Evolutionary conservation across 768 basidiomycete genomes (phyloP).

Genomic region (Boletus bicolor): DNA sequence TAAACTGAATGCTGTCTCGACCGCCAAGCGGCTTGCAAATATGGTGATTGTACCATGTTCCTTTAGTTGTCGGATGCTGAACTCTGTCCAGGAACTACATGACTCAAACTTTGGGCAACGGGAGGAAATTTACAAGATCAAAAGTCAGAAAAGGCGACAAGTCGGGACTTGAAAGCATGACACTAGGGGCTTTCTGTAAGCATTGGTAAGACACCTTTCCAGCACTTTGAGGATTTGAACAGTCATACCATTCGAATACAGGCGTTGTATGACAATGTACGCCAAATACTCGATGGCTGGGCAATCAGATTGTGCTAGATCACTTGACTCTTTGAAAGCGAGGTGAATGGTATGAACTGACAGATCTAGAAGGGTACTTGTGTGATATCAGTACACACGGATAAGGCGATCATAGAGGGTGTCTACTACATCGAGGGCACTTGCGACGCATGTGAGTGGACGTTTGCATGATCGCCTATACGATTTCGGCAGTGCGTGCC

Average conservation of each 20-base stretch:
- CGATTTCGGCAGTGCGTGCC: constrained; percentile 14
- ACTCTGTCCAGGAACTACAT: constrained; percentile 63
- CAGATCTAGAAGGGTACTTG: not conserved
- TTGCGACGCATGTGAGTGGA: not conserved
- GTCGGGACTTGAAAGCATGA: not conserved
- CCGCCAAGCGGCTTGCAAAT: constrained; percentile 87
- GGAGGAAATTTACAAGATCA: constrained; percentile 77
- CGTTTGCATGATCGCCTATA: not conserved
- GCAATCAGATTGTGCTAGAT: not conserved
- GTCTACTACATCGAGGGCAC: no score
- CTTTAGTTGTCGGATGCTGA: constrained; percentile 2
- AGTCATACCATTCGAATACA: not conserved
- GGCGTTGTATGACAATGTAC: not conserved
- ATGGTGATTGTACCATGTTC: constrained; percentile 56
- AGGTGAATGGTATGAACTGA: not conserved
- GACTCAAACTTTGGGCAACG: constrained; percentile 87
- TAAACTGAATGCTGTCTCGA: constrained; percentile 83
- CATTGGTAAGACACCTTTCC: constrained; percentile 11
- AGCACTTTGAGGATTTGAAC: not conserved
- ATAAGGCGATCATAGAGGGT: no score
- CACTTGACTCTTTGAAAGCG: not conserved
- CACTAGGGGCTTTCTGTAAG: not conserved
- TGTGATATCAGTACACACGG: not conserved
- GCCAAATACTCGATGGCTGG: no score
- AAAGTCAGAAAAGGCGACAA: constrained; percentile 34